A percentile compares a stretch with the other conserved stretches of the same genome.
These are phyloP conservation scores for Monilinia fructigena DNA, from an alignment of 2,329 filamentous ascomycete species.

Conservation along the genomic window DNA sequence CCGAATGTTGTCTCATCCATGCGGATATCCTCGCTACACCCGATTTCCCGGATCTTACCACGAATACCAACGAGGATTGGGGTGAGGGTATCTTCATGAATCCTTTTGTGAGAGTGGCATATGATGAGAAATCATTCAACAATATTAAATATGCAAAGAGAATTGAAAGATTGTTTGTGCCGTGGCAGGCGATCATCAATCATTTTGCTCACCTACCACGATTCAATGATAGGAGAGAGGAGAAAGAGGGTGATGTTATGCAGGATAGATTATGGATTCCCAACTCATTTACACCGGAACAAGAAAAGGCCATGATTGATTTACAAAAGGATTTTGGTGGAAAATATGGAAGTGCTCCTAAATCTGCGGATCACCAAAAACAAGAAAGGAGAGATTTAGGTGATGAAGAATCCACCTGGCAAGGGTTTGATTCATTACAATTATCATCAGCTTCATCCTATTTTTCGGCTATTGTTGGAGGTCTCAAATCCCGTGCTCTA, in stretches of 20 bases:
- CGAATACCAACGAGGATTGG: constrained; percentile 33
- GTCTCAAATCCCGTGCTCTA: background rate
- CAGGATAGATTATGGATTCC: constrained; percentile 51
- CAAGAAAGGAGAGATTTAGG: constrained; percentile 28
- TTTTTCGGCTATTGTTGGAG: constrained; percentile 17
- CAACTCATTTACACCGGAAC: constrained; percentile 34
- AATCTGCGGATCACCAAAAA: constrained; percentile 7
- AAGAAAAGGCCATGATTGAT: constrained; percentile 28
- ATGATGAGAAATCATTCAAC: constrained; percentile 55
- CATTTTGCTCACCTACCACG: constrained; percentile 55
- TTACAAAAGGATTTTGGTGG: constrained; percentile 30
- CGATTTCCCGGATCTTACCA: constrained; percentile 20
- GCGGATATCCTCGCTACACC: constrained; percentile 46
- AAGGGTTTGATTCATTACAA: constrained; percentile 8
- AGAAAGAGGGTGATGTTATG: constrained; percentile 56
- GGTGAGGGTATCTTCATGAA: constrained; percentile 68
- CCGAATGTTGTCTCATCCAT: constrained; percentile 61
- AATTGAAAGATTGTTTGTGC: constrained; percentile 63
- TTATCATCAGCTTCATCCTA: background rate
- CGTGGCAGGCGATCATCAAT: constrained; percentile 59
- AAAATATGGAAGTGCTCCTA: constrained; percentile 17
- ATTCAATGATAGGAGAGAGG: constrained; percentile 59
- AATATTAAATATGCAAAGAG: constrained; percentile 61
- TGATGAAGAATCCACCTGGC: constrained; percentile 15
- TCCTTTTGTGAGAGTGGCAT: constrained; percentile 71